Base-by-base conservation (phyloP, 768 basidiomycete genomes). In the Suillus tomentosus region DNA sequence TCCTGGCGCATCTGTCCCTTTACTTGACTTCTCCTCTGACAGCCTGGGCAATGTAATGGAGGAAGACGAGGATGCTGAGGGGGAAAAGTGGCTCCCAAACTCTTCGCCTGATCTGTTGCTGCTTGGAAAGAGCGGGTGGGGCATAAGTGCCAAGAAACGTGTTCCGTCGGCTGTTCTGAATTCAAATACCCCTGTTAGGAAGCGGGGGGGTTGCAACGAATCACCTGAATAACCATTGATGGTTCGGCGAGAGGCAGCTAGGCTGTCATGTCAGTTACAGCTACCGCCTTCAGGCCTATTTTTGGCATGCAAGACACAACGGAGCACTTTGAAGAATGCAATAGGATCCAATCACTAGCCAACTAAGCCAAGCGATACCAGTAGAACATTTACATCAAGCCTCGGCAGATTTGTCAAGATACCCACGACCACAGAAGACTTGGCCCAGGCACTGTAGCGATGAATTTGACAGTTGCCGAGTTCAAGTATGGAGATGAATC, bases 51-150 rank as follows among this genome's bases (percentile, higher is more conserved):
- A 62, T 34, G 14, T 43, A 3, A 55, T 36, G 11, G 60, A 65
- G 61, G 56, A 56, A 19, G 74, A 68, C 22, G 76, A 72, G 8
- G 76, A 78, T 11, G 76, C 76, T 14, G 76, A 77, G 24, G 83
- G 81, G 22, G 79, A 81, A 24, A 78, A 80, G 70, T 74, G 76
- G 69, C 69, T 83, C 22, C 76, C 79, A 17, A 62, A 54, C 34
- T 79, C 78, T 40, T 83, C 82, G 10, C 84, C 82, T 1, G 78
- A 80, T 64, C 64, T 82, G 11, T 65, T 81, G 7, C 69, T 80
- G 2, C 65, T 83, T 17, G 27, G 60, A 1, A 62, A 45, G 22
- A 7, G 5, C n/a, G 55, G 8, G 19, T 60, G 47, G 17, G 14
- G 14, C 14, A 9, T 2, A 13, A 62, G 67, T 45, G 1, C 53